Evolutionary conservation across 805 yeast genomes (phyloP).

Genomic region (Diddensiella santjacobensis): DNA sequence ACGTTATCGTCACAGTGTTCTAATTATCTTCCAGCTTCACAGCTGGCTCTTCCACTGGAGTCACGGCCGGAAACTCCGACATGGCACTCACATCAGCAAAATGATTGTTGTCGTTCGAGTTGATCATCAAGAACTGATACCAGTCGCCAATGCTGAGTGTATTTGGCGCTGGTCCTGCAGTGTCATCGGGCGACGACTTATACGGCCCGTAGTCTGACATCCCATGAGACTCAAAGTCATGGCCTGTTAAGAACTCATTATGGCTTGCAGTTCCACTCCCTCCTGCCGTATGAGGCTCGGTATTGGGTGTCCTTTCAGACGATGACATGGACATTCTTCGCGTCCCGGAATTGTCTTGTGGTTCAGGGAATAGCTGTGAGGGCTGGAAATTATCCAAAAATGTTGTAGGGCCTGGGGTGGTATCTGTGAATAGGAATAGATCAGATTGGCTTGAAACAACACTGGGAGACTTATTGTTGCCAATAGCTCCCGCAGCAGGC

Average conservation of each 20-base stretch:
- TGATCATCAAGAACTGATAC: conserved; percentile 35
- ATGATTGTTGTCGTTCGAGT: conserved; percentile 5
- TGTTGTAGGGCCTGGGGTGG: conserved; percentile 27
- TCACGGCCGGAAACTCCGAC: background rate
- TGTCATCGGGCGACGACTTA: conserved; percentile 21
- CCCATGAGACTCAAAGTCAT: background rate
- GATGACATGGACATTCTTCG: background rate
- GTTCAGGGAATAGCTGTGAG: conserved; percentile 50
- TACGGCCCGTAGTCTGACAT: background rate
- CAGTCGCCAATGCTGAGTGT: conserved; percentile 37
- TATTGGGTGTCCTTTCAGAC: conserved; percentile 7
- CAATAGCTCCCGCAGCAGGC: background rate
- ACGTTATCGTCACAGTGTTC: too few relatives aligned
- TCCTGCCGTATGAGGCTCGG: background rate
- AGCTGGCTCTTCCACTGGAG: background rate
- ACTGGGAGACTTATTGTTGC: background rate
- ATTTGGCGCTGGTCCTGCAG: conserved; percentile 25
- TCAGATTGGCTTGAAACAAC: conserved; percentile 26
- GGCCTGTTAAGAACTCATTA: background rate
- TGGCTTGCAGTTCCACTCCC: background rate
- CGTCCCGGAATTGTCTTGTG: background rate
- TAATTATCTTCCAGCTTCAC: too few relatives aligned
- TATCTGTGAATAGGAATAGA: conserved; percentile 31
- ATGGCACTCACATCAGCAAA: background rate
- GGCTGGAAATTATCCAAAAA: conserved; percentile 54